Evolutionary conservation across 1,284 basidiomycete genomes (phyloP), one percentile per base, ranked within the genome.

Genomic region (Trichosporon asahii): DNA sequence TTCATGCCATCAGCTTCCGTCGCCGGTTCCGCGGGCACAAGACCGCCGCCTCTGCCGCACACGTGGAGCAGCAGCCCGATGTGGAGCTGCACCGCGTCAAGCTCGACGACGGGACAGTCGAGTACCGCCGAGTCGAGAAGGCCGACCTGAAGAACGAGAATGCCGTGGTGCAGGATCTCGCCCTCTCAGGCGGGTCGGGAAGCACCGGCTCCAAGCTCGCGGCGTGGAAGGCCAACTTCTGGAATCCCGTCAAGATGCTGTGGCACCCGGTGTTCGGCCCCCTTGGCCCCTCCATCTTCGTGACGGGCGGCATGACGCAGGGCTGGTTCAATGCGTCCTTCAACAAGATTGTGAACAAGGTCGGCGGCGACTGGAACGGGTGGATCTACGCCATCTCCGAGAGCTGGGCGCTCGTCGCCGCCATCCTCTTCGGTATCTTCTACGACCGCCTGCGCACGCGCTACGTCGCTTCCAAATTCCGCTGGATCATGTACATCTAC

Each of bases 401-500:
- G 66, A 46, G 33, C 14, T 72, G 68, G 68, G 71, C 68, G 5
- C 67, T 72, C 18, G 71, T 72, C 27, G 71, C 71, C 2, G 53
- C 66, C 11, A 72, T 72, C 14, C 55, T 70, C 35, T 72, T 72
- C 44, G 71, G 71, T 15, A 46, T 72, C 21, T 72, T 72, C 61
- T 72, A 72, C 65, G 71, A 72, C 68, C 68, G 68, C 33, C 67
- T 72, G 33, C 68, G 71, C 33, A 64, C 35, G 7, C 49, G 60
- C 64, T 72, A 72, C 61, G 21, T 70, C 46, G 71, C 71, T 3
- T 8, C 64, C 18, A 57, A 65, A 7, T 72, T 68, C 68, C 68
- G 71, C 33, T 72, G 71, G 71, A 63, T 72, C 68, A 72, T 72
- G 71, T 72, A 72, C 68, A 18, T 72, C 49, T 65, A 72, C 49